Conservation (phyloP, 805 yeast species). For the Saccharomycodes ludwigii region DNA sequence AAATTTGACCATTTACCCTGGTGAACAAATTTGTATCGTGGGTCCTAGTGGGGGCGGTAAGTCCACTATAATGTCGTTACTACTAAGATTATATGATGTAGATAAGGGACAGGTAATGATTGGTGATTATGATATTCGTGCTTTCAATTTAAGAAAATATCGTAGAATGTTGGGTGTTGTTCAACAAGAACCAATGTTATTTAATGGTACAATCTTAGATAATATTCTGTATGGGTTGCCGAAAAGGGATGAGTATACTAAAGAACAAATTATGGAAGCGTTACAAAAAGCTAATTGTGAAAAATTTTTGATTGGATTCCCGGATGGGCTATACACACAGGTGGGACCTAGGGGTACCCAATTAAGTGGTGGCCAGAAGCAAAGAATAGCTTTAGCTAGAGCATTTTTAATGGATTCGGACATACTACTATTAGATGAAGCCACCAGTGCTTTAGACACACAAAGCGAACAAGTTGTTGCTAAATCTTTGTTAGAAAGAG, state of each 20-base stretch:
- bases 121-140: constrained; percentile 50
- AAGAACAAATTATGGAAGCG: constrained; percentile 49
- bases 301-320: constrained; percentile 59
- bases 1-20: constrained; percentile 51
- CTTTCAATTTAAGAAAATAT: constrained; percentile 58
- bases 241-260: constrained; percentile 38
- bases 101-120: constrained; percentile 47
- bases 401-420: constrained; percentile 71
- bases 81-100: constrained; percentile 80
- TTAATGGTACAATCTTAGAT: constrained; percentile 75
- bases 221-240: constrained; percentile 66
- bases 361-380: constrained; percentile 91
- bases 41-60: constrained; percentile 98
- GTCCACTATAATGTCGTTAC: constrained; percentile 70
- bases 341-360: constrained; percentile 86
- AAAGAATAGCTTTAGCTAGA: constrained; percentile 82
- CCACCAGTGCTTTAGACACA: constrained; percentile 87
- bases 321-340: constrained; percentile 67
- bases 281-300: constrained; percentile 61
- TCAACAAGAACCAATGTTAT: constrained; percentile 83
- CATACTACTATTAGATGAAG: constrained; percentile 80
- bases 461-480: constrained; percentile 80
- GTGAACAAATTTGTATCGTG: constrained; percentile 85
- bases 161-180: constrained; percentile 78
- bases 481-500: constrained; percentile 48